A percentile compares a stretch with the other conserved stretches of the same genome.
phyloP scores from a whole-genome alignment of 495 filamentous ascomycete genomes.

The Penicillium diatomitis region DNA sequence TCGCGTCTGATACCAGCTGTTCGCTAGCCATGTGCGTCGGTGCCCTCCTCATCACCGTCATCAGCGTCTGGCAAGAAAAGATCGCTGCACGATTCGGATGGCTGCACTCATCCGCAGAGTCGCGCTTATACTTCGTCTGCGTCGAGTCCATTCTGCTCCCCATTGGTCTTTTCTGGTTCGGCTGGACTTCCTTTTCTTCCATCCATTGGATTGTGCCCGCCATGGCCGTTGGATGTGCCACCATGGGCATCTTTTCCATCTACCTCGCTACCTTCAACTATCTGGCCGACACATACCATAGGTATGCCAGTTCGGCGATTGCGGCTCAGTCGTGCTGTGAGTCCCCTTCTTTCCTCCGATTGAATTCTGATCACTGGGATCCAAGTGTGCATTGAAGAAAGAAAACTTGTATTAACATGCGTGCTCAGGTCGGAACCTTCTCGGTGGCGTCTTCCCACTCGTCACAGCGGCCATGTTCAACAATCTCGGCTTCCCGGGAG shows the following conservation, averaged over 20 bases:
- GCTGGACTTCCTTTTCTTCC: constrained; percentile 57
- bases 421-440: constrained; percentile 58
- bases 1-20: neutral
- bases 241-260: constrained; percentile 80
- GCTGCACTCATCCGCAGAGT: constrained; percentile 55
- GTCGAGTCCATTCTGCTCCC: constrained; percentile 61
- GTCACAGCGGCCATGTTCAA: constrained; percentile 64
- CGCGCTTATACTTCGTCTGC: constrained; percentile 75
- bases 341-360: constrained; percentile 1
- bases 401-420: neutral
- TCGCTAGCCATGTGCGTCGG: constrained; percentile 55
- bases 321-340: constrained; percentile 75
- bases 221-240: constrained; percentile 61
- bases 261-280: constrained; percentile 94
- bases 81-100: constrained; percentile 33
- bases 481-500: constrained; percentile 61
- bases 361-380: neutral
- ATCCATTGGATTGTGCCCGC: constrained; percentile 73
- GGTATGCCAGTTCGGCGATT: constrained; percentile 75
- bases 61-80: constrained; percentile 69
- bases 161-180: constrained; percentile 75
- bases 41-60: constrained; percentile 54
- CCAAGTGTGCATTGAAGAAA: neutral
- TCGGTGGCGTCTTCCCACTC: constrained; percentile 77
- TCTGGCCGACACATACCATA: constrained; percentile 82